Percentiles rank a stretch among this genome's conserved stretches.
These are phyloP conservation scores for Salvia splendens DNA, from an alignment of 257 asterid species.

Conservation along the genomic window DNA sequence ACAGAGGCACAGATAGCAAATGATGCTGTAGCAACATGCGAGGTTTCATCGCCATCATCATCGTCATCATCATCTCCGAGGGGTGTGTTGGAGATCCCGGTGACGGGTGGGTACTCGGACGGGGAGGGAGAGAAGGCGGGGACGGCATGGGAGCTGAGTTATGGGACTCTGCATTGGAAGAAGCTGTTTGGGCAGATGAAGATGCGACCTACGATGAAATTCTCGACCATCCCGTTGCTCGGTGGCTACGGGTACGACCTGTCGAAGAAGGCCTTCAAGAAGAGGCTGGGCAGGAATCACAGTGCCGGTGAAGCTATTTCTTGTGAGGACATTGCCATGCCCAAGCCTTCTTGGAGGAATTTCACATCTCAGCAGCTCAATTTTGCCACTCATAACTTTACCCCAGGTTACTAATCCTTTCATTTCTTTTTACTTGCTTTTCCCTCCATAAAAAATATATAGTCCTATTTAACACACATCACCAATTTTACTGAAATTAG, in stretches of 20 bases:
- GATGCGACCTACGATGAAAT: constrained; percentile 49
- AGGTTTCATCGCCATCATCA: too few relatives aligned
- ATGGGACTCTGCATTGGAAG: constrained; percentile 59
- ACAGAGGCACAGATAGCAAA: not conserved
- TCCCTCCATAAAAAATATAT: too few relatives aligned
- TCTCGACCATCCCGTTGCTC: constrained; percentile 45
- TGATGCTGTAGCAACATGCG: not conserved
- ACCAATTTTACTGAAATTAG: too few relatives aligned
- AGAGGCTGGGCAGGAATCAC: constrained; percentile 50
- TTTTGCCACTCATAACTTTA: constrained; percentile 63
- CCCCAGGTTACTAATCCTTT: constrained; percentile 47
- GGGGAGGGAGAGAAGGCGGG: constrained; percentile 38
- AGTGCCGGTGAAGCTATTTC: constrained; percentile 59
- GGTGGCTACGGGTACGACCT: constrained; percentile 49
- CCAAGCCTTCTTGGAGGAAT: constrained; percentile 88
- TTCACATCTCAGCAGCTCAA: constrained; percentile 54
- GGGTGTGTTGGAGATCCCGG: constrained; percentile 71
- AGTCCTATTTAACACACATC: too few relatives aligned
- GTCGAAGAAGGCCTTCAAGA: constrained; percentile 46
- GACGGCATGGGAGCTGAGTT: constrained; percentile 33
- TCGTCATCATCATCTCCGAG: constrained; percentile 51
- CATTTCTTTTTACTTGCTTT: not conserved
- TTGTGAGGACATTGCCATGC: constrained; percentile 50
- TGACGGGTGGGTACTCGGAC: constrained; percentile 45
- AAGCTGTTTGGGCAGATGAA: constrained; percentile 54